Base-by-base conservation (phyloP, 345 rosid genomes). In the Eucalyptus cladocalyx region DNA sequence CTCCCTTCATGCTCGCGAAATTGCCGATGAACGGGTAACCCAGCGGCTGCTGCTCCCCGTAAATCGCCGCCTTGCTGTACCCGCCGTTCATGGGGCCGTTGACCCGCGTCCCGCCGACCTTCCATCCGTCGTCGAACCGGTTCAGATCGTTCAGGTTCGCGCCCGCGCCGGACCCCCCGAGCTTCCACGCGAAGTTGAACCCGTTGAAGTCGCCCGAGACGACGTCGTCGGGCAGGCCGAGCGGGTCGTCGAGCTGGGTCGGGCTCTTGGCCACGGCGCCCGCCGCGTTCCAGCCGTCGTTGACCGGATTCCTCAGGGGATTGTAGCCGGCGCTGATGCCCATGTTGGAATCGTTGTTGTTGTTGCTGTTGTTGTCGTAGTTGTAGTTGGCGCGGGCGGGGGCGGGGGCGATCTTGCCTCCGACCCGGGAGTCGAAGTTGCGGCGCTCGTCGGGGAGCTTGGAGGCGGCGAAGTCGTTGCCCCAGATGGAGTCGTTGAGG, bases 401-500 rank as follows among this genome's bases (percentile, higher is more conserved):
- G 85, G 58, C 32, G 6, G 56, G 69, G 86, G 87, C 48, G 60
- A 42, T 6, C 17, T 91, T 91, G 28, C 93, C 95, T 24, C 97
- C 96, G 60, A 93, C 95, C 62, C 97, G 88, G 90, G 95, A 89
- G 88, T 98, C 99, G 24, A 97, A 95, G 88, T 96, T 98, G 90
- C 93, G 92, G 88, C 99, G 94, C 72, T 96, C 95, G 49, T 94
- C 96, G 40, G 95, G 93, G 91, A 95, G 90, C 90, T 94, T 97
- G 26, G 93, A 91, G 23, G 32, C 43, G 81, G 81, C 93, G 53
- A 92, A 90, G 88, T 91, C 91, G 87, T 91, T 92, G 96, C 97
- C 94, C 99, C 99, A 98, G 62, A 98, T 98, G 4, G 99, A 96
- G 65, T 98, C 99, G 88, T 93, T 95, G 81, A 96, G 94, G 8